Percentiles rank a stretch among this genome's conserved stretches.
Conservation (phyloP, 1,284 basidiomycete species). For the Anthracocystis walkeri region DNA sequence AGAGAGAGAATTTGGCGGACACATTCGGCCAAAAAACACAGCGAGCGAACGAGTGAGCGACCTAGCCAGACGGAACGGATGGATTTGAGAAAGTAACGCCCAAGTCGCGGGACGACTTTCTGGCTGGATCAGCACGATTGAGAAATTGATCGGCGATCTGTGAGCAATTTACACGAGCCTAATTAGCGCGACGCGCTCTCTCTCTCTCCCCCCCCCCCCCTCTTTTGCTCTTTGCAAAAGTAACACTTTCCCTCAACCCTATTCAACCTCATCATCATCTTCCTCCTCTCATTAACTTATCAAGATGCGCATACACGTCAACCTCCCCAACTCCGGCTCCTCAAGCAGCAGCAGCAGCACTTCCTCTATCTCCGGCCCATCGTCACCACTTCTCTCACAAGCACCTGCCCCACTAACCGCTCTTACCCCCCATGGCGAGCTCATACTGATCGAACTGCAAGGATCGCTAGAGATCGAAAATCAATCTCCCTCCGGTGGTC, state of each 20-base stretch:
- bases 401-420: slow-evolving; percentile 36
- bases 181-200: slow-evolving; percentile 31
- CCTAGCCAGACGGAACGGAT: no score
- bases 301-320: slow-evolving; percentile 43
- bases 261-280: not conserved
- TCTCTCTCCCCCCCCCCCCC: not conserved
- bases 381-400: not conserved
- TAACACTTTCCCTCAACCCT: slow-evolving; percentile 21
- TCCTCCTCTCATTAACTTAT: not conserved
- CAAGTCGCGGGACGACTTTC: no score
- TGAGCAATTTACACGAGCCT: slow-evolving; percentile 28
- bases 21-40: no score
- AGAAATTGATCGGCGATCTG: no score
- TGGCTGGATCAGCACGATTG: no score
- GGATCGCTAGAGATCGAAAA: slow-evolving; percentile 64
- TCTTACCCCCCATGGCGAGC: slow-evolving; percentile 57
- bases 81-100: no score
- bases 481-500: slow-evolving; percentile 37
- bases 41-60: no score
- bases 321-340: slow-evolving; percentile 15
- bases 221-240: slow-evolving; percentile 7
- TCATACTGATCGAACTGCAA: slow-evolving; percentile 66
- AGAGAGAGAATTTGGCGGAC: no score
- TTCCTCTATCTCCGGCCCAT: not conserved
- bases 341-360: not conserved